Evolutionary conservation across 495 filamentous ascomycete species (phyloP).

Genomic region (Penicillium pancosmium): DNA sequence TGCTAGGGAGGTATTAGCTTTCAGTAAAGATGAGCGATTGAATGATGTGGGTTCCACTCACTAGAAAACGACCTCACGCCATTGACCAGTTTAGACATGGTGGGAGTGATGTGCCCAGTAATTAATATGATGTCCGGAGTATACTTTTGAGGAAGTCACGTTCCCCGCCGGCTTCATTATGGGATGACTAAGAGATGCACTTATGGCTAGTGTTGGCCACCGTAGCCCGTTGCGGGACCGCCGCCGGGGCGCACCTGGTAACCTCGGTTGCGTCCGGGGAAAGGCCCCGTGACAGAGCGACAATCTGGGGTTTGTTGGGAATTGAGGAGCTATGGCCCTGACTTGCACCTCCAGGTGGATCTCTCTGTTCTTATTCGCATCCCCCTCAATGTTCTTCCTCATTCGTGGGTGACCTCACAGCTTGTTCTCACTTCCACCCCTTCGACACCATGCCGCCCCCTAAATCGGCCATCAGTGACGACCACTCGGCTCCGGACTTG

Average conservation of each 20-base stretch:
- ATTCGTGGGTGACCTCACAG: slow-evolving; percentile 6
- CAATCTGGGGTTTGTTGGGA: slow-evolving; percentile 34
- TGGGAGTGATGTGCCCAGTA: not conserved
- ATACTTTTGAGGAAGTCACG: too few relatives aligned
- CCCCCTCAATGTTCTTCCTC: slow-evolving; percentile 6
- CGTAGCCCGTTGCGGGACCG: not conserved
- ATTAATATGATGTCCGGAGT: too few relatives aligned
- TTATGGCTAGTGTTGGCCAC: not conserved
- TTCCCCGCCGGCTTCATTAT: too few relatives aligned
- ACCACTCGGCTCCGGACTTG: slow-evolving; percentile 72
- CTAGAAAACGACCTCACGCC: slow-evolving; percentile 33
- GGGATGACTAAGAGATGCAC: not conserved
- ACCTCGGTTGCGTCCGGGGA: slow-evolving; percentile 20
- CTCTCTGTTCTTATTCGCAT: not conserved
- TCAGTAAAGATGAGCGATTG: too few relatives aligned
- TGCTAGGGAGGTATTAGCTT: slow-evolving; percentile 9
- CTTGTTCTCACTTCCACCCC: slow-evolving; percentile 8
- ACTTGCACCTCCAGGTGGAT: slow-evolving; percentile 13
- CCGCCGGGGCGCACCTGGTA: not conserved
- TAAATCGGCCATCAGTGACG: slow-evolving; percentile 34
- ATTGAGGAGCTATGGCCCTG: slow-evolving; percentile 28
- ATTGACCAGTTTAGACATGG: slow-evolving; percentile 33
- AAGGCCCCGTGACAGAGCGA: slow-evolving; percentile 15
- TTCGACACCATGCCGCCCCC: slow-evolving; percentile 37
- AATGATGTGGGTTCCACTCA: slow-evolving; percentile 8